phyloP scores from a whole-genome alignment of 805 yeast genomes.

The Komagataella pastoris region DNA sequence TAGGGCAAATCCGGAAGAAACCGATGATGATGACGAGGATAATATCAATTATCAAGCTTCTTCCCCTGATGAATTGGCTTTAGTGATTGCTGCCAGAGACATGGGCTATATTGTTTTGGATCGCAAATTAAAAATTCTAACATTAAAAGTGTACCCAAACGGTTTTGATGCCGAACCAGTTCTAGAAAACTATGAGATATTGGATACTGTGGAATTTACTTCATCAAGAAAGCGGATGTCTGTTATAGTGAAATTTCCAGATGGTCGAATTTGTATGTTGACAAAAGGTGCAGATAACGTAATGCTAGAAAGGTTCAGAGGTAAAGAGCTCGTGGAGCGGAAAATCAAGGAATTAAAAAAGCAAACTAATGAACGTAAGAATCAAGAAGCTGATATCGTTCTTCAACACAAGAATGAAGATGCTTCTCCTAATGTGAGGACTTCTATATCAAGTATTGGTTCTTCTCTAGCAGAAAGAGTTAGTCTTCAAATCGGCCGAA shows the following conservation, averaged over 20 bases:
- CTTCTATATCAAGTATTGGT: conserved; percentile 11
- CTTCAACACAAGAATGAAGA: conserved; percentile 40
- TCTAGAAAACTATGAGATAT: conserved; percentile 56
- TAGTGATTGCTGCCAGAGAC: conserved; percentile 90
- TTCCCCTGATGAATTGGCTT: conserved; percentile 92
- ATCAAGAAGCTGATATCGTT: conserved; percentile 65
- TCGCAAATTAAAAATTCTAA: conserved; percentile 43
- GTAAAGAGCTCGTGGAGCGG: conserved; percentile 41
- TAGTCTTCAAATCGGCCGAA: conserved; percentile 13
- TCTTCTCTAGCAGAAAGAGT: conserved; percentile 13
- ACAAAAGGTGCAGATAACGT: conserved; percentile 96
- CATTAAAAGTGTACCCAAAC: conserved; percentile 67
- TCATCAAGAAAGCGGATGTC: conserved; percentile 93
- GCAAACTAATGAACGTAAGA: conserved; percentile 48
- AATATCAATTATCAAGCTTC: conserved; percentile 78
- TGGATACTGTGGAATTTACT: conserved; percentile 77
- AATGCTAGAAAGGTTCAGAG: conserved; percentile 59
- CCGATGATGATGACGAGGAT: conserved; percentile 21
- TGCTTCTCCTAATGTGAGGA: conserved; percentile 13
- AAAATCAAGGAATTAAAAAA: conserved; percentile 53
- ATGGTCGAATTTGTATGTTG: conserved; percentile 57
- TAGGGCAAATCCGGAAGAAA: conserved; percentile 10
- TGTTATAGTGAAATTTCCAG: conserved; percentile 65
- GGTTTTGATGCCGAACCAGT: conserved; percentile 60
- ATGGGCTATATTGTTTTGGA: conserved; percentile 81